Base-by-base conservation (phyloP, 352 stramenopile genomes). In the Plasmopara muralis region DNA sequence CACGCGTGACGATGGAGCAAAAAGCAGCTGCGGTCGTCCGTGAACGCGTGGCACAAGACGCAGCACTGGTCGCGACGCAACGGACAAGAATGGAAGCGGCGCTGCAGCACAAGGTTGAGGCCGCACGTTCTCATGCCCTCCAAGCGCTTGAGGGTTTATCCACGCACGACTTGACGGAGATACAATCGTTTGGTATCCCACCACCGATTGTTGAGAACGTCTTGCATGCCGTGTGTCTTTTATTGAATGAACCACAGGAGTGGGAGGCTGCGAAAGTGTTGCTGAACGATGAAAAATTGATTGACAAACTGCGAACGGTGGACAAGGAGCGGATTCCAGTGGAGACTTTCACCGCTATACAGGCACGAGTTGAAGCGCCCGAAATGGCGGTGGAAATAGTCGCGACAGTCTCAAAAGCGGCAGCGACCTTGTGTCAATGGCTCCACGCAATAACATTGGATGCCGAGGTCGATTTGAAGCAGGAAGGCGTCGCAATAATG, bases 391-490 rank as follows among this genome's bases (percentile, higher is more conserved):
- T 95, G 1, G 91, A 97, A 35, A 81, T 95, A 1, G 88, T 98
- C 3, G 77, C 77, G 0, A 97, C 97, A 60, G 89, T 97, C 0
- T 97, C 88, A 13, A 94, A 90, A 34, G 92, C 92, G 1, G 91
- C 89, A 0, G 93, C 74, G 4, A 93, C 85, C 20, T 58, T 98
- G 18, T 98, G 92, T 56, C 94, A 97, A 82, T 98, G 92, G 83
- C 87, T 95, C 13, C 88, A 97, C 49, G 92, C 92, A 4, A 97
- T 98, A 83, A 83, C 97, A 35, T 87, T 96, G n/a, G 98, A 98
- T 68, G 88, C 85, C 7, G 94, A 97, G 45, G 93, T 98, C 3
- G 92, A 71, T 0, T 92, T 92, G 0, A 98, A 98, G 66, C 87
- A 90, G 47, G 83, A 89, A 50, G 91, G 87, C 12, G 54, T 98